A percentile compares a stretch with the other conserved stretches of the same genome.
These are phyloP conservation scores for Arthrobotrys entomopaga DNA, from an alignment of 2,329 filamentous ascomycete genomes.

Conservation along the genomic window DNA sequence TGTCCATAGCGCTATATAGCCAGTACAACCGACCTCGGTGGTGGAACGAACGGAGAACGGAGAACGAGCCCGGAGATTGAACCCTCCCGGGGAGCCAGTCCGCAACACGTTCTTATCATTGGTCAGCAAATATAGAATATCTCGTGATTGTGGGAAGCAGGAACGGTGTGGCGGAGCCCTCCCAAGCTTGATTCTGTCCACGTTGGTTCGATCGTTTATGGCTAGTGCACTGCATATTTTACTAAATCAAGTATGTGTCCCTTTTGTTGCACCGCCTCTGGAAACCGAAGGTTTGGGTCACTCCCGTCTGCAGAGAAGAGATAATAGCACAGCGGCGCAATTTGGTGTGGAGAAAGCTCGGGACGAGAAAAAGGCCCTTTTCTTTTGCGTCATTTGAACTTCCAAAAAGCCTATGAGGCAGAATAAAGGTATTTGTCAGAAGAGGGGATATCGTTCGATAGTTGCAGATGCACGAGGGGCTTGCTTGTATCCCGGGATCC, in stretches of 20 bases:
- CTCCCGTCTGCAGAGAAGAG: constrained; percentile 49
- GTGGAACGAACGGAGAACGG: neutral
- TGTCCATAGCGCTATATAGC: too few relatives aligned
- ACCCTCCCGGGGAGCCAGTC: neutral
- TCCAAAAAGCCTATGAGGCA: constrained; percentile 49
- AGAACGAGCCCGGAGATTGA: constrained; percentile 2
- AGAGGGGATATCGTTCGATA: constrained; percentile 3
- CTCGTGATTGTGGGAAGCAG: constrained; percentile 47
- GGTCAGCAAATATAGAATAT: constrained; percentile 51
- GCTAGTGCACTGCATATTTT: constrained; percentile 42
- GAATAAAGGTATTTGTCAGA: constrained; percentile 48
- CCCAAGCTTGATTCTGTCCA: constrained; percentile 20
- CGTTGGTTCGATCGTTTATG: constrained; percentile 29
- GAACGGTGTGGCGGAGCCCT: constrained; percentile 54
- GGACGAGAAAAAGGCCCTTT: neutral
- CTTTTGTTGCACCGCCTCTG: constrained; percentile 44
- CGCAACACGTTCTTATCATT: constrained; percentile 19
- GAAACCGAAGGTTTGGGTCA: constrained; percentile 47
- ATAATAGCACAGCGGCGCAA: constrained; percentile 43
- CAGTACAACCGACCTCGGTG: neutral
- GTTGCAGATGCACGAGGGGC: constrained; percentile 32
- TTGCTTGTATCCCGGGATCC: constrained; percentile 24
- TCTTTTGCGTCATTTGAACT: constrained; percentile 43
- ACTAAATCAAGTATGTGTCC: constrained; percentile 51
- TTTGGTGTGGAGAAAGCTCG: constrained; percentile 39